A percentile compares a stretch with the other conserved stretches of the same genome.
These are phyloP conservation scores for Bryum argenteum DNA, from an alignment of 225 moss, liverwort and hornwort genomes.

Conservation along the genomic window DNA sequence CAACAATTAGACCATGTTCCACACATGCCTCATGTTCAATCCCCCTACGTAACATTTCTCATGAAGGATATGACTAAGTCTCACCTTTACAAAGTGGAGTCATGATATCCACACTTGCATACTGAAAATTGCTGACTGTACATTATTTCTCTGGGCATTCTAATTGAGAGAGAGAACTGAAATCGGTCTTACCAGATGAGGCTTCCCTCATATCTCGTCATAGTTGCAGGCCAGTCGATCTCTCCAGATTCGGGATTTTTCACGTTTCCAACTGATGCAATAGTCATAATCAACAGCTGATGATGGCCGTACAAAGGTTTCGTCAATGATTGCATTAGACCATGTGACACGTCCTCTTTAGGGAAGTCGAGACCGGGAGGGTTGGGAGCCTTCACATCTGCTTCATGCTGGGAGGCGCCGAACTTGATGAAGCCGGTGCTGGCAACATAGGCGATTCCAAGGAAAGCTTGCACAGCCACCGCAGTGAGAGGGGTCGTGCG, in stretches of 20 bases:
- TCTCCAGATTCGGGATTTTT: conserved; percentile 10
- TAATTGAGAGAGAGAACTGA: neutral
- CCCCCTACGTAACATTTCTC: no score
- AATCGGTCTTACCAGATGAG: conserved; percentile 29
- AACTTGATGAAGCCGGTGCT: conserved; percentile 15
- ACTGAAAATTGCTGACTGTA: neutral
- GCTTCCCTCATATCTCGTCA: conserved; percentile 22
- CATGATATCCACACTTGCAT: neutral
- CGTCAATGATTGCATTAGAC: conserved; percentile 27
- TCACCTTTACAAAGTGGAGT: neutral
- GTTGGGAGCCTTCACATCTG: neutral
- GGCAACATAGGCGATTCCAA: conserved; percentile 17
- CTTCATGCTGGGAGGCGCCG: conserved; percentile 17
- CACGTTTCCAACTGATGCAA: conserved; percentile 21
- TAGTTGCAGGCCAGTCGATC: conserved; percentile 28
- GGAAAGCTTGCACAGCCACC: conserved; percentile 31
- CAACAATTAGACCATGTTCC: neutral
- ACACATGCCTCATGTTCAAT: neutral
- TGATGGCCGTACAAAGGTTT: conserved; percentile 28
- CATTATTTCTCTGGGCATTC: neutral
- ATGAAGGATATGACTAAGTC: no score
- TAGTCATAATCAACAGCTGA: neutral
- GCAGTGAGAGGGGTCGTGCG: conserved; percentile 3
- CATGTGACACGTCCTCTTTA: conserved; percentile 24
- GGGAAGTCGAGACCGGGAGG: conserved; percentile 9